Percentiles rank a stretch among this genome's conserved stretches.
Conservation (phyloP, 352 stramenopile species). For the Phytophthora parvispora region DNA sequence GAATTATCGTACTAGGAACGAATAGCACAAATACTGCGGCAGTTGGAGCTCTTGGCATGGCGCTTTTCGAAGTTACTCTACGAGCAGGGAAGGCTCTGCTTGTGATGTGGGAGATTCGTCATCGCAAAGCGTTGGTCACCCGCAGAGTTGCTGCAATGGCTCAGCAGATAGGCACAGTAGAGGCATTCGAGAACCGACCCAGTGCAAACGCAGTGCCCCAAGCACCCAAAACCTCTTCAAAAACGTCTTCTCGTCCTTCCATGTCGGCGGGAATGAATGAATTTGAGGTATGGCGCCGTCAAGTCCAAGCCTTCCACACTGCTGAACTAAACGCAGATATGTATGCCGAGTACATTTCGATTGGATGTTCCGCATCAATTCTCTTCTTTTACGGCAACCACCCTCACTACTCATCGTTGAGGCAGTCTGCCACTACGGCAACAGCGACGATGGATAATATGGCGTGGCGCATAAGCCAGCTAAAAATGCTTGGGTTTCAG, state of each 20-base stretch:
- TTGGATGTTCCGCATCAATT: constrained; percentile 29
- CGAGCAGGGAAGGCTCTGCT: constrained; percentile 17
- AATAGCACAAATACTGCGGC: constrained; percentile 7
- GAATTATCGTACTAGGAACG: constrained; percentile 26
- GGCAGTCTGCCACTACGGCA: not conserved
- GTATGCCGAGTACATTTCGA: constrained; percentile 46
- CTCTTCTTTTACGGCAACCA: constrained; percentile 35
- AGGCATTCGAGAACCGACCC: not conserved
- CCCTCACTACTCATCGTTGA: constrained; percentile 13
- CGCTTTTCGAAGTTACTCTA: constrained; percentile 24
- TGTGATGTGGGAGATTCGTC: constrained; percentile 18
- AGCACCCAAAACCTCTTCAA: not conserved
- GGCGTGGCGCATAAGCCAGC: not conserved
- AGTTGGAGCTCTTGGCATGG: constrained; percentile 12
- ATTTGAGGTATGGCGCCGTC: constrained; percentile 12
- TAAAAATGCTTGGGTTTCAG: constrained; percentile 9
- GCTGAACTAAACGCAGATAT: constrained; percentile 30
- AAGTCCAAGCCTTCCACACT: constrained; percentile 13
- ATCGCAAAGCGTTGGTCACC: not conserved
- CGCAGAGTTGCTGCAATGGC: not conserved
- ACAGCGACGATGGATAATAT: not conserved
- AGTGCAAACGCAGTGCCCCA: not conserved
- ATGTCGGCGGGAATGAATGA: not conserved
- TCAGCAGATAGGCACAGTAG: not conserved
- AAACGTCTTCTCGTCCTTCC: not conserved